Conservation (phyloP, 495 filamentous ascomycete species). For the Hypoxylon rickii region DNA sequence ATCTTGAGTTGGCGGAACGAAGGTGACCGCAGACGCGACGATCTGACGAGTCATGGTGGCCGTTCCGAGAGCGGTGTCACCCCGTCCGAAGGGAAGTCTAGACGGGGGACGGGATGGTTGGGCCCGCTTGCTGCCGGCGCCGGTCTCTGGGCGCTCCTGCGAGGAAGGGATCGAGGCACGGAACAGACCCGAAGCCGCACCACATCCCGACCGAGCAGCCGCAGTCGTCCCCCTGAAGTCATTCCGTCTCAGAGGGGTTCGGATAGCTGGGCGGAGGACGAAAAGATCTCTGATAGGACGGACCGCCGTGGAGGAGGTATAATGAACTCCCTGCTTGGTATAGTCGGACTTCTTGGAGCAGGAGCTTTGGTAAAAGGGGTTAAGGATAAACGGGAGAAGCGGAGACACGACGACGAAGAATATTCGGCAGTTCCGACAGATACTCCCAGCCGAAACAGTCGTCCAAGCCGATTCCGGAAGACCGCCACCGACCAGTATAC, state of each 20-base stretch:
- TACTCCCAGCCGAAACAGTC: slow-evolving; percentile 51
- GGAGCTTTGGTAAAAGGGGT: slow-evolving; percentile 66
- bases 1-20: slow-evolving; percentile 70
- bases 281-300: slow-evolving; percentile 59
- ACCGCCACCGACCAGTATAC: slow-evolving; percentile 36
- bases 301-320: slow-evolving; percentile 56
- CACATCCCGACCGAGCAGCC: slow-evolving; percentile 38
- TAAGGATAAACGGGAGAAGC: slow-evolving; percentile 61
- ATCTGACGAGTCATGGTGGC: slow-evolving; percentile 44
- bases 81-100: slow-evolving; percentile 41
- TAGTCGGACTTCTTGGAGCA: slow-evolving; percentile 69
- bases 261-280: slow-evolving; percentile 60
- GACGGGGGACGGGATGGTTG: slow-evolving; percentile 55
- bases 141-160: slow-evolving; percentile 62
- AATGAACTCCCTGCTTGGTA: slow-evolving; percentile 67
- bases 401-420: slow-evolving; percentile 63
- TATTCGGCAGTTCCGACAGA: slow-evolving; percentile 59
- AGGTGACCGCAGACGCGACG: slow-evolving; percentile 46
- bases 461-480: slow-evolving; percentile 42
- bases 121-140: slow-evolving; percentile 61
- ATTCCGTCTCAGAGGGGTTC: slow-evolving; percentile 52
- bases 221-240: slow-evolving; percentile 49
- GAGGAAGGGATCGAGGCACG: slow-evolving; percentile 45
- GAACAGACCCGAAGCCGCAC: slow-evolving; percentile 44
- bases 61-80: slow-evolving; percentile 40